phyloP scores from a whole-genome alignment of 306 rosid genomes.

The Trichosanthes truncata region DNA sequence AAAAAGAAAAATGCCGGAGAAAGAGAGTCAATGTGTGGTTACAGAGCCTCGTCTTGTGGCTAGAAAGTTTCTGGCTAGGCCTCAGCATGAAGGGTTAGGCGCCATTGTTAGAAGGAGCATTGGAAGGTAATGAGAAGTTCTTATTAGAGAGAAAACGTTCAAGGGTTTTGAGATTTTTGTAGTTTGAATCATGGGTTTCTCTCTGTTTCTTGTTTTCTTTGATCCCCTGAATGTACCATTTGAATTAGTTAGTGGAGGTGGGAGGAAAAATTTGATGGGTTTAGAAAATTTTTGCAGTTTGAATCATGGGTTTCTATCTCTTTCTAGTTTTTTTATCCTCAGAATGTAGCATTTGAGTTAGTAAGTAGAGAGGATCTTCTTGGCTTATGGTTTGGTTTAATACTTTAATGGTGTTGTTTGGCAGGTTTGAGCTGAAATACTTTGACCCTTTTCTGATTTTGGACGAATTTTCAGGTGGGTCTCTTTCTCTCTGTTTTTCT shows the following conservation, averaged over 20 bases:
- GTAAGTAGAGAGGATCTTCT: background rate
- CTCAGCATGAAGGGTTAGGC: slow-evolving; percentile 86
- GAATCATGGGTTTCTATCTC: background rate
- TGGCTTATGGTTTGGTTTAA: slow-evolving; percentile 8
- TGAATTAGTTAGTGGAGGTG: background rate
- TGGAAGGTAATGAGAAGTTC: slow-evolving; percentile 42
- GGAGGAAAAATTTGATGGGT: background rate
- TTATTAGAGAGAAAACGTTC: background rate
- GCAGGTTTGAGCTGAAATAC: slow-evolving; percentile 81
- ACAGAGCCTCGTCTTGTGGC: slow-evolving; percentile 52
- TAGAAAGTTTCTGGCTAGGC: slow-evolving; percentile 78
- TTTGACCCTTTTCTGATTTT: slow-evolving; percentile 88
- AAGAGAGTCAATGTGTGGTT: slow-evolving; percentile 15
- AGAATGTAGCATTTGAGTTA: background rate
- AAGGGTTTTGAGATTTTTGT: slow-evolving; percentile 1
- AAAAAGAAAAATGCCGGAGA: slow-evolving; percentile 30
- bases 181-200: background rate
- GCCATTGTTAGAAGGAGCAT: slow-evolving; percentile 97
- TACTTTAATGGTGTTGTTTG: slow-evolving; percentile 8
- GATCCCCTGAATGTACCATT: background rate
- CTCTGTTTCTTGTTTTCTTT: background rate
- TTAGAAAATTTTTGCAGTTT: background rate
- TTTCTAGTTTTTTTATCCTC: background rate
- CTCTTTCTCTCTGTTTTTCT: background rate
- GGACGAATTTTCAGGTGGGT: slow-evolving; percentile 94